Evolutionary conservation across 495 filamentous ascomycete genomes (phyloP).

Genomic region (Tuber microsphaerosporum): DNA sequence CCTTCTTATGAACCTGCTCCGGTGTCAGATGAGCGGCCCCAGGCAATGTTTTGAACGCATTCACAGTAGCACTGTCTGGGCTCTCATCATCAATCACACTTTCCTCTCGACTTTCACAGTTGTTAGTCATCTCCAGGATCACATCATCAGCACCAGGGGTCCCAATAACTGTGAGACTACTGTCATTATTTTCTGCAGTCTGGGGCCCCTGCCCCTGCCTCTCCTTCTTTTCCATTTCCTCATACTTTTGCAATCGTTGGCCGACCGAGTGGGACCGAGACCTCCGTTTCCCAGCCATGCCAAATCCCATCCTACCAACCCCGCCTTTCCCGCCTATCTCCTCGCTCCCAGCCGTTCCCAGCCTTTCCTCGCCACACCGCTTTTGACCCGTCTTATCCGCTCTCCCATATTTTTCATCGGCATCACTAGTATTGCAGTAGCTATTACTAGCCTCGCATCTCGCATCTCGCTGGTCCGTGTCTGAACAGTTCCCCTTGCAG

Average conservation of each 20-base stretch:
- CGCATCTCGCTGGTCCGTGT: conserved; percentile 41
- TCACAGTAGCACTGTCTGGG: not conserved
- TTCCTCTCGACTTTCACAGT: conserved; percentile 41
- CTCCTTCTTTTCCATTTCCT: conserved; percentile 26
- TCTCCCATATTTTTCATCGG: conserved; percentile 32
- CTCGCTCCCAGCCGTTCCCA: conserved; percentile 22
- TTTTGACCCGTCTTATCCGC: conserved; percentile 11
- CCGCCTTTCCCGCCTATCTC: conserved; percentile 37
- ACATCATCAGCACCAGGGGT: conserved; percentile 17
- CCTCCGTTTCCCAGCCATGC: conserved; percentile 38
- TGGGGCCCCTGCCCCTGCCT: conserved; percentile 1
- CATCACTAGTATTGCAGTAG: conserved; percentile 20
- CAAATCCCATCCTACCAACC: conserved; percentile 38
- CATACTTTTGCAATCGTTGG: conserved; percentile 30
- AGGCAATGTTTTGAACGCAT: not conserved
- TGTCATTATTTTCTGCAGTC: conserved; percentile 2
- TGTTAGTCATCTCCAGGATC: conserved; percentile 8
- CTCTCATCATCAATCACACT: conserved; percentile 41
- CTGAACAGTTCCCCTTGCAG: conserved; percentile 44
- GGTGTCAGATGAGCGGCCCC: conserved; percentile 28
- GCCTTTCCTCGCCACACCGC: not conserved
- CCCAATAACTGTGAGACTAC: conserved; percentile 15
- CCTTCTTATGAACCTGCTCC: conserved; percentile 49
- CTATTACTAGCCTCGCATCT: conserved; percentile 15
- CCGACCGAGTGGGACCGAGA: conserved; percentile 34